These are phyloP conservation scores for Coniochaeta ligniaria DNA, from an alignment of 2,329 filamentous ascomycete genomes.

Conservation along the genomic window DNA sequence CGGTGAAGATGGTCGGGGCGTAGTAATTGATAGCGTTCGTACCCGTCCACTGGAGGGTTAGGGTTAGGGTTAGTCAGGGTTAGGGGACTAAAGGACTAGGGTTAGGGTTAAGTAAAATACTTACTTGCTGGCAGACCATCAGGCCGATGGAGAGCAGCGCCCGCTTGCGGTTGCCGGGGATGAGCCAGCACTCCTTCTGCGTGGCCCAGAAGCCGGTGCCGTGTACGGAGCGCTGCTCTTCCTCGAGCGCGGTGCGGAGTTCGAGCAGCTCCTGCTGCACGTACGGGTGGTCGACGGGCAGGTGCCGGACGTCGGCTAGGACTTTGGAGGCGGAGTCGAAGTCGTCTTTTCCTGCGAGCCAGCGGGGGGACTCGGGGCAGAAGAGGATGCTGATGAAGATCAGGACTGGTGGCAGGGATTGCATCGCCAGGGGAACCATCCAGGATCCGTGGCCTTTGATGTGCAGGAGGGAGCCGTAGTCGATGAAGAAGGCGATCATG, in stretches of 20 bases:
- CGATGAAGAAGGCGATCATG: conserved; percentile 47
- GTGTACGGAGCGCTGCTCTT: conserved; percentile 17
- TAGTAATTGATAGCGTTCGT: conserved; percentile 17
- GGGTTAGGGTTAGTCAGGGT: too few species aligned
- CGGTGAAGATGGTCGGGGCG: conserved; percentile 22
- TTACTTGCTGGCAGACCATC: not conserved
- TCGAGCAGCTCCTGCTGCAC: conserved; percentile 24
- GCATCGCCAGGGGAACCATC: conserved; percentile 50
- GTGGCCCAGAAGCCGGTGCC: conserved; percentile 15
- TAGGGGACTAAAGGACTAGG: too few species aligned
- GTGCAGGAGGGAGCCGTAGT: conserved; percentile 40
- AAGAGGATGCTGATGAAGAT: conserved; percentile 47
- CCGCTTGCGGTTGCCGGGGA: conserved; percentile 35
- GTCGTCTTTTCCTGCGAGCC: conserved; percentile 45
- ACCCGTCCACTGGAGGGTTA: not conserved
- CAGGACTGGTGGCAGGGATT: conserved; percentile 47
- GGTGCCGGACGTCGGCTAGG: conserved; percentile 24
- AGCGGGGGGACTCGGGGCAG: conserved; percentile 54
- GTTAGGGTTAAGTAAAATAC: too few species aligned
- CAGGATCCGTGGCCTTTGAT: conserved; percentile 37
- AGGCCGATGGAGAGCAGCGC: not conserved
- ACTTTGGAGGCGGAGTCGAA: conserved; percentile 38
- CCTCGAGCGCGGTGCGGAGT: conserved; percentile 19
- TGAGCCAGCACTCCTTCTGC: conserved; percentile 21
- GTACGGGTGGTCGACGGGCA: conserved; percentile 27